These are phyloP conservation scores for Eucalyptus lansdowneana DNA, from an alignment of 345 rosid genomes.

Conservation along the genomic window DNA sequence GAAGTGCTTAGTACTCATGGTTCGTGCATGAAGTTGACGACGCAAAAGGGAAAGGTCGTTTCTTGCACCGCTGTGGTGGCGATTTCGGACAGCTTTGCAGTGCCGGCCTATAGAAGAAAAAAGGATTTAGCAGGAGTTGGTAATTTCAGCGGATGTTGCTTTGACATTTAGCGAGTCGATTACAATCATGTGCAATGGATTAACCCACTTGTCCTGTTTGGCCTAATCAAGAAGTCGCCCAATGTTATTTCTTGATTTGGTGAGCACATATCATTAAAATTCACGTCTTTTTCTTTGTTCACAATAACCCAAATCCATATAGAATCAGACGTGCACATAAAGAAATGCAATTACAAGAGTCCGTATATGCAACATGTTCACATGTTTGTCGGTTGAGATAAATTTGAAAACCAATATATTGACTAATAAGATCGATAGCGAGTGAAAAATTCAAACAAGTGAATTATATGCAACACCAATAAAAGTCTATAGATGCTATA, in stretches of 20 bases:
- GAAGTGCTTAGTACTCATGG: neutral
- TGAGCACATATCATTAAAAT: neutral
- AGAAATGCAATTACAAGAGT: neutral
- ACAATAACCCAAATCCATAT: neutral
- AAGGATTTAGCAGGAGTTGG: neutral
- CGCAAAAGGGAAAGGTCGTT: neutral
- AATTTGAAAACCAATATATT: neutral
- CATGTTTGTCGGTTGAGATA: neutral
- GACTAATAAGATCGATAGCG: rapidly evolving
- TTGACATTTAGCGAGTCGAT: neutral
- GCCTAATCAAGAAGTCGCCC: neutral
- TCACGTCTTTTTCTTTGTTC: neutral
- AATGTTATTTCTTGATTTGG: neutral
- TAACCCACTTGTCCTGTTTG: neutral
- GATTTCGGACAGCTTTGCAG: too few species aligned
- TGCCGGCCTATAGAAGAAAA: too few species aligned
- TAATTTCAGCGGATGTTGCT: too few species aligned
- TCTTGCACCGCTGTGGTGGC: neutral
- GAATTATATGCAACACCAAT: neutral
- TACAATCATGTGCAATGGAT: neutral
- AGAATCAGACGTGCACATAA: neutral
- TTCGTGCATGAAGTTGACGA: neutral
- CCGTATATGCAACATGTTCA: neutral
- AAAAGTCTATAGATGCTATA: neutral
- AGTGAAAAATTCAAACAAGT: neutral